Evolutionary conservation across 192 early-diverging fungal species (phyloP).

Genomic region (Backusella parvicylindrica): DNA sequence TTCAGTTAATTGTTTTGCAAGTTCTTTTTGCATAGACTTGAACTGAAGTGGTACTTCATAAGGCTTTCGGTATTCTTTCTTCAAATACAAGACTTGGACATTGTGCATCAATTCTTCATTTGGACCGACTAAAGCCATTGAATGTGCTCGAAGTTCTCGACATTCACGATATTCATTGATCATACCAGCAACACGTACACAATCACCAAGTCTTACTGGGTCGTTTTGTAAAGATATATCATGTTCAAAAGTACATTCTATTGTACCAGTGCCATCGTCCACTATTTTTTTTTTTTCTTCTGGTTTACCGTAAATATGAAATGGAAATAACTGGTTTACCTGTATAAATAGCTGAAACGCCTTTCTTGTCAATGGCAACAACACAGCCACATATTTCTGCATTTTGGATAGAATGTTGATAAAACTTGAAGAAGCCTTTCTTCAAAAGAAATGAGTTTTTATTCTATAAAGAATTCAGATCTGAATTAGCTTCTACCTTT

Average conservation of each 20-base stretch:
- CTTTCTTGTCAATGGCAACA: neutral
- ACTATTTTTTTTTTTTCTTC: neutral
- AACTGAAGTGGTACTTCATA: neutral
- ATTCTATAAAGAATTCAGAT: neutral
- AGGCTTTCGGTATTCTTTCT: neutral
- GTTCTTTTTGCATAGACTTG: neutral
- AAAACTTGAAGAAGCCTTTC: neutral
- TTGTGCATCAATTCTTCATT: neutral
- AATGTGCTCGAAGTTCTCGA: neutral
- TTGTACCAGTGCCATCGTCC: neutral
- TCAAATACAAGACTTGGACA: neutral
- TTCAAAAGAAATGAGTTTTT: neutral
- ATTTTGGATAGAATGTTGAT: neutral
- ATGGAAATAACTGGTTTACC: neutral
- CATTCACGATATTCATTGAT: neutral
- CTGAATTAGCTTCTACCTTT: neutral
- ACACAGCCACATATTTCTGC: neutral
- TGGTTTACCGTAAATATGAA: no score
- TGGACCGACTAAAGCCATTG: neutral
- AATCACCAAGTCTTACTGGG: neutral
- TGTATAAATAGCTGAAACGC: neutral
- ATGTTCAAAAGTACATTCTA: neutral
- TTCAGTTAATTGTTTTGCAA: neutral
- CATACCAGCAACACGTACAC: neutral
- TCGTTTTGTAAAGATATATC: neutral